Conservation (phyloP, 495 filamentous ascomycete genomes). For the Hyaloscypha bicolor region DNA sequence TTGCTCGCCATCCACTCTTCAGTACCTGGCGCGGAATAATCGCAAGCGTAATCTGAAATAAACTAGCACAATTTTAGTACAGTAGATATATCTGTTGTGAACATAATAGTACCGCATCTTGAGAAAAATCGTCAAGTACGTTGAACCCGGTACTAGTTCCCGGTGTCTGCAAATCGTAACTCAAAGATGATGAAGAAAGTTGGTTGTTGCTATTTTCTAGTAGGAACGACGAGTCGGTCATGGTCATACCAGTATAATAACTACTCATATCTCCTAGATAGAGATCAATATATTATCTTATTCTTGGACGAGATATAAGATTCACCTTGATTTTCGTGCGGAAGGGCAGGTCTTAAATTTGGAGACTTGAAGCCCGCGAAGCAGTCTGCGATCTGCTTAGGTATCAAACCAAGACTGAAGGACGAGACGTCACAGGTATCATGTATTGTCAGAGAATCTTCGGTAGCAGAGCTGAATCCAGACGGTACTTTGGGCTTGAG, state of each 20-base stretch:
- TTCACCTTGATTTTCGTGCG: not conserved
- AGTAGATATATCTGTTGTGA: no score
- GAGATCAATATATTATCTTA: not conserved
- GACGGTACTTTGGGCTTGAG: not conserved
- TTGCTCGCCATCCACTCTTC: not conserved
- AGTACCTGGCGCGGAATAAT: not conserved
- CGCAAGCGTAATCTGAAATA: not conserved
- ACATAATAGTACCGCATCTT: no score
- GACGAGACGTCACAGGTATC: not conserved
- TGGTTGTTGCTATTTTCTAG: no score
- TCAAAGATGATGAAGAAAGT: no score
- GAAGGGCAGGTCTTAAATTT: not conserved
- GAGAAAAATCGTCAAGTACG: no score
- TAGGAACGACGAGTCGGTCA: no score
- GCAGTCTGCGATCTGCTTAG: conserved; percentile 1
- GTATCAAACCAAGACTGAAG: not conserved
- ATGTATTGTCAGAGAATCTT: not conserved
- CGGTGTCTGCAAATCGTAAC: not conserved
- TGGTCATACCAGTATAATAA: no score
- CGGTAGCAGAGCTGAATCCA: not conserved
- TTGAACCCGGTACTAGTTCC: no score
- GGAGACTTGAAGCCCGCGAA: not conserved
- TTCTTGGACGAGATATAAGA: not conserved
- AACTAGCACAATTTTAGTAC: no score
- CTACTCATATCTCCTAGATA: no score